Percentiles rank a stretch among this genome's conserved stretches.
These are phyloP conservation scores for Nemania serpens DNA, from an alignment of 2,329 filamentous ascomycete genomes.

Conservation along the genomic window DNA sequence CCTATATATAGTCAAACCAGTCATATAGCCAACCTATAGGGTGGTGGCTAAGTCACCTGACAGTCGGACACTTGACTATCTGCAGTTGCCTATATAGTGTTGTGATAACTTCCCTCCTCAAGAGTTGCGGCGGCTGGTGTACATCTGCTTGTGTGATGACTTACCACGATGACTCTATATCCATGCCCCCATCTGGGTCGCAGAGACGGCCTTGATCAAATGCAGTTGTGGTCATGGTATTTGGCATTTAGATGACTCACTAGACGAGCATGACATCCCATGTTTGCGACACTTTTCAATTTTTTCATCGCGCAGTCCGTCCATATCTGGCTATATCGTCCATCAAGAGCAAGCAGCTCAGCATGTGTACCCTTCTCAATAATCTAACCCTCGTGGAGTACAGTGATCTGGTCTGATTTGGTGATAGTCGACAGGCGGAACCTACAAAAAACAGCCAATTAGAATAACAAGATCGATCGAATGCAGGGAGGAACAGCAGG, in stretches of 20 bases:
- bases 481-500: not conserved
- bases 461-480: not conserved
- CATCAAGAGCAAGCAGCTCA: not conserved
- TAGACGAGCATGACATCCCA: not conserved
- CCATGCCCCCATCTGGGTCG: conserved; percentile 16
- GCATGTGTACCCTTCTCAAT: conserved; percentile 3
- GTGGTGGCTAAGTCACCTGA: no score
- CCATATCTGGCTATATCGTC: conserved; percentile 3
- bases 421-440: conserved; percentile 3
- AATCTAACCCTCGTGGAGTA: not conserved
- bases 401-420: conserved; percentile 9
- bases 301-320: not conserved
- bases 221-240: not conserved
- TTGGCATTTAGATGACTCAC: not conserved
- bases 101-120: no score
- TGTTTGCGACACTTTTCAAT: not conserved
- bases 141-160: conserved; percentile 2
- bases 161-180: conserved; percentile 4
- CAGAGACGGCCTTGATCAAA: conserved; percentile 16
- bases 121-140: not conserved
- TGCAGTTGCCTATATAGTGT: no score
- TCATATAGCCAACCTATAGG: no score
- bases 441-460: not conserved
- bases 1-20: no score
- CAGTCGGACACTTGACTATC: no score